Evolutionary conservation across 2,329 filamentous ascomycete species (phyloP), one percentile per base, ranked within the genome.

Genomic region (Thyridium curvatum): DNA sequence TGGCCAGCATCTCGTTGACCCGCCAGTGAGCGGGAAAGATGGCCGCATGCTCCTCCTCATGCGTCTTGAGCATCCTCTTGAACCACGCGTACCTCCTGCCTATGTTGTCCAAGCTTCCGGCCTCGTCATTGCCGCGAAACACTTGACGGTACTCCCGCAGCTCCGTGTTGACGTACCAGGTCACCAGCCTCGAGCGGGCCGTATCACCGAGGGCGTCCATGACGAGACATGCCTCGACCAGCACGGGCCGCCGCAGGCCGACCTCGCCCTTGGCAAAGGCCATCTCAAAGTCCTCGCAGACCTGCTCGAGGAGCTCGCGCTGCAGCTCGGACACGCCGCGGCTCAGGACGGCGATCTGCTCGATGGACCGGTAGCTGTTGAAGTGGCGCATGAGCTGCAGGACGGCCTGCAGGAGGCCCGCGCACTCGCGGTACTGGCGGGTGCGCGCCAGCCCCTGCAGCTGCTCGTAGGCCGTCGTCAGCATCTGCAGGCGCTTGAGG

Each of bases 381-480:
- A 98, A 98, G 65, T 98, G 90, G 49, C 86, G 86, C 86, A 97
- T 96, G 34, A 98, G 80, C 73, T 98, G 93, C 42, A 98, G 77
- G 26, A 98, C 93, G 9, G 93, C 93, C 66, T 95, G 88, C 41
- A 98, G 71, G 43, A 98, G 72, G 52, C 94, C 89, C 13, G 91
- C 90, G 57, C 93, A 97, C 60, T 98, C 93, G 47, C 87, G 75
- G 60, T 98, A 98, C 61, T 98, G 93, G 41, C 91, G 74, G 29
- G 85, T 84, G 62, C 86, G 86, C 48, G 86, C 84, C 49, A 96
- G 70, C 3, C 81, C 86, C 42, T 86, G 78, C 41, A 98, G 72
- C 66, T 98, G 93, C 58, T 97, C 93, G 64, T 97, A 98, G n/a
- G 93, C 93, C 4, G 93, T 97, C 5, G 93, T 97, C 57, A 98